phyloP scores from a whole-genome alignment of 441 rosid genomes.

The Jatropha multifida region DNA sequence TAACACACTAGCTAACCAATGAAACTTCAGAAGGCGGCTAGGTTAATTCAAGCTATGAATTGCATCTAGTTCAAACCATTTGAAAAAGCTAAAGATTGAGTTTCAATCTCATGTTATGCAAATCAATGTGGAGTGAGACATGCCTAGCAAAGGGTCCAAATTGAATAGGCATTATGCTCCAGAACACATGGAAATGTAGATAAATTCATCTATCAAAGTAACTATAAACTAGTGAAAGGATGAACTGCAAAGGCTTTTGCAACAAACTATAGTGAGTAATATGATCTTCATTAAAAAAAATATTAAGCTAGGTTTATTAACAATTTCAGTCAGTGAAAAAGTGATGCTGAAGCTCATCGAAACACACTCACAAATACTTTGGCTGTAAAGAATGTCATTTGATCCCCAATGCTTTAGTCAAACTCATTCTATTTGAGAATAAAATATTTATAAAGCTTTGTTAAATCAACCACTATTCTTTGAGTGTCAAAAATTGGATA shows the following conservation, averaged over 20 bases:
- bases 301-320: neutral
- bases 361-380: neutral
- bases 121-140: neutral
- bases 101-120: neutral
- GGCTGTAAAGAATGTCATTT: no score
- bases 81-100: neutral
- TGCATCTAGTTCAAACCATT: neutral
- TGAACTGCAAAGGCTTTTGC: neutral
- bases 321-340: neutral
- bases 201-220: neutral
- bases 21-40: neutral
- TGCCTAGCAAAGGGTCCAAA: neutral
- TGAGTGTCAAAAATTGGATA: neutral
- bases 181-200: neutral
- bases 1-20: neutral
- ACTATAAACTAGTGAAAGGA: no score
- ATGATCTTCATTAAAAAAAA: neutral
- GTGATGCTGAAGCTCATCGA: conserved; percentile 2
- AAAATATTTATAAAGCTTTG: neutral
- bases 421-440: neutral
- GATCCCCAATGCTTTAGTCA: neutral
- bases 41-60: neutral
- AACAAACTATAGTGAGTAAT: neutral
- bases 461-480: neutral
- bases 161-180: neutral